Conservation (phyloP, 768 basidiomycete species). For the Mycena polygramma region DNA sequence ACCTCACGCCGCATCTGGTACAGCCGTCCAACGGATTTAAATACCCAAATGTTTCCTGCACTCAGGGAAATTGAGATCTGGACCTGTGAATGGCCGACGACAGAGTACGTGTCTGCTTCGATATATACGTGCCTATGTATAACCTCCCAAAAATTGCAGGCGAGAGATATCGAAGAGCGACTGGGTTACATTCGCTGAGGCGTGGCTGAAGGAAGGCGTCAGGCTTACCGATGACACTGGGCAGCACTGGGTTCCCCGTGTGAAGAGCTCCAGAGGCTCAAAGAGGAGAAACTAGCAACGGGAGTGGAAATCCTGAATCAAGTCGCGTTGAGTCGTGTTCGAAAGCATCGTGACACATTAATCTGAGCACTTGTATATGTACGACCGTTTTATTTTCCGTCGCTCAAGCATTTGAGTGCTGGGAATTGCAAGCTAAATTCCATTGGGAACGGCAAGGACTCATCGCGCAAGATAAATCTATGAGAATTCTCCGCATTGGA, state of each 20-base stretch:
- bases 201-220: neutral
- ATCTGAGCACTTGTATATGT: too few species aligned
- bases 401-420: too few species aligned
- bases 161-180: conserved; percentile 10
- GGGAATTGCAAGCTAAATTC: too few species aligned
- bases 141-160: neutral
- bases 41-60: conserved; percentile 1
- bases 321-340: too few species aligned
- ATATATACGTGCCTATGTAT: neutral
- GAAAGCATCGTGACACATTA: too few species aligned
- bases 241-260: conserved; percentile 11
- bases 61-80: conserved; percentile 11
- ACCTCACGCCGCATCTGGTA: neutral
- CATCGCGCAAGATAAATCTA: too few species aligned
- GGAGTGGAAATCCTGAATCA: too few species aligned
- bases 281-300: too few species aligned
- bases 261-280: neutral
- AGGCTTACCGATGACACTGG: conserved; percentile 2
- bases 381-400: too few species aligned
- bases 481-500: too few species aligned
- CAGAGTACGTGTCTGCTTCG: conserved; percentile 13
- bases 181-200: conserved; percentile 4
- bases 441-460: too few species aligned
- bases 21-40: neutral
- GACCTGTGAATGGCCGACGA: conserved; percentile 5